Base-by-base conservation (phyloP, 108 stramenopile species). In the Aureococcus anophagefferens region DNA sequence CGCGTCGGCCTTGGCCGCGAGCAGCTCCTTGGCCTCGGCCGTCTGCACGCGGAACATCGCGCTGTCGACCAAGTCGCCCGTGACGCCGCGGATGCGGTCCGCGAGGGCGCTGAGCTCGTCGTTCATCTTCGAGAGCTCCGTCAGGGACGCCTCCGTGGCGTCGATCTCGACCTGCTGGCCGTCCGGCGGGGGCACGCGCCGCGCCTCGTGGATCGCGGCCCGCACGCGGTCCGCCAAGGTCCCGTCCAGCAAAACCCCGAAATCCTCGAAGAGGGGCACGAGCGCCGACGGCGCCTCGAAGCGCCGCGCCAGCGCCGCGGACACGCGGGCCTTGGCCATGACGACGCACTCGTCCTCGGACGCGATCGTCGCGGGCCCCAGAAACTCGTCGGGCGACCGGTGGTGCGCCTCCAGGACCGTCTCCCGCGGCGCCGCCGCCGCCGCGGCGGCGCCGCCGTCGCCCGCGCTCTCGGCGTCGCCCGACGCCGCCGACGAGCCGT, bases 31-130 rank as follows among this genome's bases (percentile, higher is more conserved):
- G 35, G 73, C 69, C 37, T 82, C 81, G 44, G 62, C 4, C 69
- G 68, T 75, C 15, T 70, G 68, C 44, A 82, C 81, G 37, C 66
- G 68, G 72, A 84, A 82, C 71, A 82, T 40, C 0, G 83, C 76
- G 70, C 73, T 80, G 73, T 74, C 72, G 76, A 36, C 67, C 17
- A 82, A 35, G 67, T 84, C 81, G 18, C 67, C 71, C 28, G 72
- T 64, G 14, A 18, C 7, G 28, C 28, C 37, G n/a, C 67, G 71
- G 44, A 73, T 40, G n/a, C 13, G 30, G 30, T 62, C 73, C 32
- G 45, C 62, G 15, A 72, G 36, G 3, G 35, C 29, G 31, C 25
- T 11, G 5, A 78, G 66, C 30, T 78, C 64, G 59, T 64, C 16
- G 79, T 72, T 33, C 35, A 76, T 31, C 30, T 65, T 46, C 63